These are phyloP conservation scores for Botrytis fabae DNA, from an alignment of 2,329 filamentous ascomycete genomes.

Conservation along the genomic window DNA sequence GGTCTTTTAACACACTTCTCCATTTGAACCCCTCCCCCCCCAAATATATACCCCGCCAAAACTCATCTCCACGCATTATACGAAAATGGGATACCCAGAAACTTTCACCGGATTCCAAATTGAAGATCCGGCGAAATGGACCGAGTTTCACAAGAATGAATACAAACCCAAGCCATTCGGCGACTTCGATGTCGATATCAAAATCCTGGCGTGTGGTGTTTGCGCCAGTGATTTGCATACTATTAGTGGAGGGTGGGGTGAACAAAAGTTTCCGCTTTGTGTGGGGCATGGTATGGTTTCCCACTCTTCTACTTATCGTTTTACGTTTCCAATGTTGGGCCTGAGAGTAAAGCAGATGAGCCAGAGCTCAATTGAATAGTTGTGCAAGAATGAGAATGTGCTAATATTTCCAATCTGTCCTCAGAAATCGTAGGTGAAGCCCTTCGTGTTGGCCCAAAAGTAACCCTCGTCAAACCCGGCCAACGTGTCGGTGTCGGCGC, in stretches of 20 bases:
- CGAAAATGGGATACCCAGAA: conserved; percentile 50
- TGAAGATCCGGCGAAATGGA: conserved; percentile 38
- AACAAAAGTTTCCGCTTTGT: conserved; percentile 52
- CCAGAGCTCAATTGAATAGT: background rate
- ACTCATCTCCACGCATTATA: background rate
- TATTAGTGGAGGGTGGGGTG: conserved; percentile 59
- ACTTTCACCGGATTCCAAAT: conserved; percentile 64
- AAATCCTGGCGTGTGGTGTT: conserved; percentile 78
- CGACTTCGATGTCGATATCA: conserved; percentile 83
- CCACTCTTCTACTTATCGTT: background rate
- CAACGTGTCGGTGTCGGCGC: conserved; percentile 57
- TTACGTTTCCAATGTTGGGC: background rate
- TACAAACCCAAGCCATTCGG: conserved; percentile 84
- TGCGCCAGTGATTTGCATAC: conserved; percentile 74
- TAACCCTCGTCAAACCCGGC: conserved; percentile 56
- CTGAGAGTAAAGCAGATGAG: background rate
- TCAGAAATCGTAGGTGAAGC: conserved; percentile 68
- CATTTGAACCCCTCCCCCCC: background rate
- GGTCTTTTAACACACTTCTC: background rate
- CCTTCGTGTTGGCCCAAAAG: conserved; percentile 65
- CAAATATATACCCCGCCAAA: background rate
- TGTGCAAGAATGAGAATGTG: background rate
- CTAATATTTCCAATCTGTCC: background rate
- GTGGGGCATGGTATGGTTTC: conserved; percentile 49
- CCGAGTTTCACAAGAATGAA: conserved; percentile 47